Conservation (phyloP, 139 green algal species). For the Nannochloris sp. region DNA sequence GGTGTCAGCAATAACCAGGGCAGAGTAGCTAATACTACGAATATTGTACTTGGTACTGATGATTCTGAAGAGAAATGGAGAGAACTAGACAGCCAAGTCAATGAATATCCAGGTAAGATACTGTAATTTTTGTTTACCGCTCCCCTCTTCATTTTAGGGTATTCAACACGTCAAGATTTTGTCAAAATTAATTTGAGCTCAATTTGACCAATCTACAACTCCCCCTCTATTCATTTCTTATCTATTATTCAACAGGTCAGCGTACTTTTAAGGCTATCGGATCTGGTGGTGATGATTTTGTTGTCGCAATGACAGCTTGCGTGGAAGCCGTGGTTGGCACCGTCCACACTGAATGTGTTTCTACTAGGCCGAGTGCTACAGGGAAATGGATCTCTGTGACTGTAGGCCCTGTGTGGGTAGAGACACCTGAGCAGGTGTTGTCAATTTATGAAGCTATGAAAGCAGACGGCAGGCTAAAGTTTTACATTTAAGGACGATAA, state of each 20-base stretch:
- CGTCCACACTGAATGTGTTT: slow-evolving; percentile 24
- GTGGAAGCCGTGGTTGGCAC: slow-evolving; percentile 36
- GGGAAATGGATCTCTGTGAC: slow-evolving; percentile 44
- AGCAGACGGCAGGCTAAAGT: slow-evolving; percentile 13
- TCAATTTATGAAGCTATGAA: slow-evolving; percentile 14
- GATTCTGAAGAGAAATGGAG: slow-evolving; percentile 27
- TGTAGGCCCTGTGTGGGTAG: slow-evolving; percentile 21
- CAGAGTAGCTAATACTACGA: slow-evolving; percentile 18
- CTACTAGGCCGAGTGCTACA: slow-evolving; percentile 2
- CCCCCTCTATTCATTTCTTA: not conserved
- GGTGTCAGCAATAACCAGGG: not conserved
- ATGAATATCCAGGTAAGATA: slow-evolving; percentile 30
- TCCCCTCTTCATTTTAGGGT: too few species aligned
- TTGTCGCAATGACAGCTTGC: slow-evolving; percentile 12
- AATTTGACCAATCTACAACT: not conserved
- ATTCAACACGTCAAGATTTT: too few species aligned
- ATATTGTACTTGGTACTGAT: slow-evolving; percentile 36
- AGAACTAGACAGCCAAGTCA: slow-evolving; percentile 41
- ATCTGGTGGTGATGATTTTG: slow-evolving; percentile 31
- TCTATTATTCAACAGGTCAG: slow-evolving; percentile 2
- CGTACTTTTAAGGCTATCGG: slow-evolving; percentile 45
- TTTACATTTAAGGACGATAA: slow-evolving; percentile 6
- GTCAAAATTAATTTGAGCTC: not conserved
- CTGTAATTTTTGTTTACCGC: too few species aligned
- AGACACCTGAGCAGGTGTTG: slow-evolving; percentile 32